Conservation (phyloP, 305 asterid species). For the Fraxinus velutina region DNA sequence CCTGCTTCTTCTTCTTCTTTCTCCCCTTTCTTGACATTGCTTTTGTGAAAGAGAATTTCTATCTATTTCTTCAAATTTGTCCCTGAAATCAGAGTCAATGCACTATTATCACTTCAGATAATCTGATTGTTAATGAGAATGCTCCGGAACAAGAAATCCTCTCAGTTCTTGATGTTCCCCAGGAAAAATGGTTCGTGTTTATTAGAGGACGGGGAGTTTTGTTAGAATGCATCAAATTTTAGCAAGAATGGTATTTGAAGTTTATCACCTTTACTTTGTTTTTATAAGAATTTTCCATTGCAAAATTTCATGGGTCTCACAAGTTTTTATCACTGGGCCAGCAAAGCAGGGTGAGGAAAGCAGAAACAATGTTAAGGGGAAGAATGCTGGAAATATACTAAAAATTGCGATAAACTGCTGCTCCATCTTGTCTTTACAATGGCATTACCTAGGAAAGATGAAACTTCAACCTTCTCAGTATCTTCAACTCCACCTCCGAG, state of each 20-base stretch:
- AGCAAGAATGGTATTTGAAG: not conserved
- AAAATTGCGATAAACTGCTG: not conserved
- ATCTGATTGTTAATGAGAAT: conserved; percentile 38
- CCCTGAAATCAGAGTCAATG: not conserved
- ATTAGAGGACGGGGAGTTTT: conserved; percentile 69
- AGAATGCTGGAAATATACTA: conserved; percentile 54
- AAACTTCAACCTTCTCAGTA: not conserved
- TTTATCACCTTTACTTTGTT: not conserved
- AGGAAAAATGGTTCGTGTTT: conserved; percentile 85
- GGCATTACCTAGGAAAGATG: not conserved
- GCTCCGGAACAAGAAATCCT: conserved; percentile 76
- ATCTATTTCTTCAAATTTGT: not conserved
- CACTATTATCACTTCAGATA: not conserved
- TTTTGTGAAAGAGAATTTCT: not conserved
- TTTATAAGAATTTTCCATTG: not conserved
- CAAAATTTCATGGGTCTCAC: conserved; percentile 21
- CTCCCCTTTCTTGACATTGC: not conserved
- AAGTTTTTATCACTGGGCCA: conserved; percentile 85
- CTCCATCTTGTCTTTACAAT: conserved; percentile 7
- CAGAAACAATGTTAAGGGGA: conserved; percentile 84
- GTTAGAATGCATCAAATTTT: not conserved
- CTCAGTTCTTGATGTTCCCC: conserved; percentile 74
- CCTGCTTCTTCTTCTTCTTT: too few species aligned
- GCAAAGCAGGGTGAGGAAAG: conserved; percentile 77
- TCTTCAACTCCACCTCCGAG: not conserved